These are phyloP conservation scores for Cordyceps cateniannulata DNA, from an alignment of 2,329 filamentous ascomycete species.

Conservation along the genomic window DNA sequence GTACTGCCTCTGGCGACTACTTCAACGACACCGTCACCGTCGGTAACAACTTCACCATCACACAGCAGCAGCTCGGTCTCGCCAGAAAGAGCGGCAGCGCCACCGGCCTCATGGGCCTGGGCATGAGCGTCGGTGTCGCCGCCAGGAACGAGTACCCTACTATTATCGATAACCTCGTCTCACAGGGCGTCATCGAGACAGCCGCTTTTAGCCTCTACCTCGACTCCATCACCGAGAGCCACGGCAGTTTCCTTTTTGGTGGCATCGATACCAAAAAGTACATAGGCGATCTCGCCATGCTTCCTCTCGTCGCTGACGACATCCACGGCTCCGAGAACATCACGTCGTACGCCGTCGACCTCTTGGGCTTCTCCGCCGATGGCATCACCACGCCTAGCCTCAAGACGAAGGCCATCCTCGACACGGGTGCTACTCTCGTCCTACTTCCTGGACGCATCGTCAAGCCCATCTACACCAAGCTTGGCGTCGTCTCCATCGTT, in stretches of 20 bases:
- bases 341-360: constrained; percentile 29
- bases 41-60: constrained; percentile 37
- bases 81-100: constrained; percentile 41
- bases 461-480: constrained; percentile 41
- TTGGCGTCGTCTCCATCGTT: constrained; percentile 36
- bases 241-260: constrained; percentile 69
- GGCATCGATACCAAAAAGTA: constrained; percentile 73
- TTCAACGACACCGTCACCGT: constrained; percentile 50
- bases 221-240: constrained; percentile 57
- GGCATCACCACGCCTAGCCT: constrained; percentile 27
- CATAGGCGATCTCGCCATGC: constrained; percentile 39
- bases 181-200: constrained; percentile 53
- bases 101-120: constrained; percentile 53
- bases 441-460: constrained; percentile 59
- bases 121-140: constrained; percentile 46
- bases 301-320: constrained; percentile 41
- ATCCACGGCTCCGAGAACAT: constrained; percentile 36
- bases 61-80: constrained; percentile 49
- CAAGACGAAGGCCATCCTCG: constrained; percentile 56
- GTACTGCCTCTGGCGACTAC: constrained; percentile 49
- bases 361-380: constrained; percentile 33
- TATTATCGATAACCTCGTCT: constrained; percentile 57
- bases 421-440: constrained; percentile 66
- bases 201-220: constrained; percentile 65
- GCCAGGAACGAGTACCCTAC: constrained; percentile 42